phyloP scores from a whole-genome alignment of 2,329 filamentous ascomycete species.

The Aspergillus ochraceus region DNA sequence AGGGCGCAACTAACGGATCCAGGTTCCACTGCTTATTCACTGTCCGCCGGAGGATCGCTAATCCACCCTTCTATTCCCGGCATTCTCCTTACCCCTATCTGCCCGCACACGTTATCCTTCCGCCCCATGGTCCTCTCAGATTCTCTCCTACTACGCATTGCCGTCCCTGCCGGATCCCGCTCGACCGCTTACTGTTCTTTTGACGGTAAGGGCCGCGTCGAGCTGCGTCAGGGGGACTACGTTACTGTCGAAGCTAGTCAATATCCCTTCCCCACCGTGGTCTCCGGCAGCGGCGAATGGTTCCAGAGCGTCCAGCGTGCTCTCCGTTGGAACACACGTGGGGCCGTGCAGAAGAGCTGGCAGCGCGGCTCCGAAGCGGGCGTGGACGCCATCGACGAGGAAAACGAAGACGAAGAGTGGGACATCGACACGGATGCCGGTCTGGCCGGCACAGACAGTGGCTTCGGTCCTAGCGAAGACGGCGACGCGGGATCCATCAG shows the following conservation, averaged over 20 bases:
- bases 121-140: slow-evolving; percentile 97
- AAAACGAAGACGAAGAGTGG: slow-evolving; percentile 67
- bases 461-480: slow-evolving; percentile 64
- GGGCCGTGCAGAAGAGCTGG: slow-evolving; percentile 88
- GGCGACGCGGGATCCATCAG: slow-evolving; percentile 59
- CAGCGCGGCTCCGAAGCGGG: slow-evolving; percentile 47
- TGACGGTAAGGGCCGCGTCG: slow-evolving; percentile 92
- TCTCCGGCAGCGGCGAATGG: slow-evolving; percentile 88
- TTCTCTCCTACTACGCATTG: slow-evolving; percentile 86
- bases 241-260: slow-evolving; percentile 95
- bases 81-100: slow-evolving; percentile 95
- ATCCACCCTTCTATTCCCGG: slow-evolving; percentile 97
- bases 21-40: slow-evolving; percentile 88
- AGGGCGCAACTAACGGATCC: slow-evolving; percentile 9
- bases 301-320: slow-evolving; percentile 93
- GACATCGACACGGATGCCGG: slow-evolving; percentile 84
- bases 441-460: slow-evolving; percentile 45
- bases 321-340: slow-evolving; percentile 90
- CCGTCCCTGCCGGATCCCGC: slow-evolving; percentile 78
- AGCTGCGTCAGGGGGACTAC: slow-evolving; percentile 88
- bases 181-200: slow-evolving; percentile 97
- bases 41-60: slow-evolving; percentile 91
- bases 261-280: slow-evolving; percentile 96
- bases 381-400: slow-evolving; percentile 41
- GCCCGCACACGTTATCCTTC: slow-evolving; percentile 95